These are phyloP conservation scores for Penicillium thymicola DNA, from an alignment of 2,329 filamentous ascomycete species.

Conservation along the genomic window DNA sequence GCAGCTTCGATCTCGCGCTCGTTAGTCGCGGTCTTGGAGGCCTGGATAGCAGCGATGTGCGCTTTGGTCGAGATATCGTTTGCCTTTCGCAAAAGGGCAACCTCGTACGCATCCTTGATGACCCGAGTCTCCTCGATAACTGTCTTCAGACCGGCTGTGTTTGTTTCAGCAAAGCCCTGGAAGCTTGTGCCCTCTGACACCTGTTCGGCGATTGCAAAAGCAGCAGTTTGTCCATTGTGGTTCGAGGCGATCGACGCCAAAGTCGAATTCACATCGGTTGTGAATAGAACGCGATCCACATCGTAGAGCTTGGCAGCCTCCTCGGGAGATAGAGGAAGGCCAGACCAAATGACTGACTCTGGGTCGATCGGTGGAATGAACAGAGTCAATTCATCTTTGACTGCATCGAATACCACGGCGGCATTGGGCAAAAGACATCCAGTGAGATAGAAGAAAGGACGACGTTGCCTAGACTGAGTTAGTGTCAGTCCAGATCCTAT, in stretches of 20 bases:
- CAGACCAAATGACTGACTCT: slow-evolving; percentile 91
- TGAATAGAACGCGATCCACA: slow-evolving; percentile 72
- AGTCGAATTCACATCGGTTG: slow-evolving; percentile 71
- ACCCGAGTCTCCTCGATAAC: slow-evolving; percentile 79
- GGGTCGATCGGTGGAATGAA: slow-evolving; percentile 87
- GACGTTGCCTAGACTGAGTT: slow-evolving; percentile 64
- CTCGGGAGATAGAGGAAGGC: slow-evolving; percentile 71
- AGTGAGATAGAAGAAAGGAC: slow-evolving; percentile 92
- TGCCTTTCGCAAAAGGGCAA: slow-evolving; percentile 75
- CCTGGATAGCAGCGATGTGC: slow-evolving; percentile 68
- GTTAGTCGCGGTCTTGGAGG: slow-evolving; percentile 62
- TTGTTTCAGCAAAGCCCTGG: slow-evolving; percentile 63
- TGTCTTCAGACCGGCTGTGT: slow-evolving; percentile 58
- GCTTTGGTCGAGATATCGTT: slow-evolving; percentile 75
- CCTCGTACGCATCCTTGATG: slow-evolving; percentile 81
- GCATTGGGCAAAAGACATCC: slow-evolving; percentile 80
- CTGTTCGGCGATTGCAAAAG: slow-evolving; percentile 77
- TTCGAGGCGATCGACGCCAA: slow-evolving; percentile 51
- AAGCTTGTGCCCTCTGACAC: slow-evolving; percentile 71
- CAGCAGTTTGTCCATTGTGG: slow-evolving; percentile 46
- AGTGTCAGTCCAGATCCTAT: background rate
- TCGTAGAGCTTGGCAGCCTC: slow-evolving; percentile 77
- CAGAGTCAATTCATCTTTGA: slow-evolving; percentile 68
- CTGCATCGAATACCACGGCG: slow-evolving; percentile 76
- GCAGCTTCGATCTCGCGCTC: slow-evolving; percentile 81